phyloP scores from a whole-genome alignment of 176 grass and related monocot species.

The Pontederia paniculata region DNA sequence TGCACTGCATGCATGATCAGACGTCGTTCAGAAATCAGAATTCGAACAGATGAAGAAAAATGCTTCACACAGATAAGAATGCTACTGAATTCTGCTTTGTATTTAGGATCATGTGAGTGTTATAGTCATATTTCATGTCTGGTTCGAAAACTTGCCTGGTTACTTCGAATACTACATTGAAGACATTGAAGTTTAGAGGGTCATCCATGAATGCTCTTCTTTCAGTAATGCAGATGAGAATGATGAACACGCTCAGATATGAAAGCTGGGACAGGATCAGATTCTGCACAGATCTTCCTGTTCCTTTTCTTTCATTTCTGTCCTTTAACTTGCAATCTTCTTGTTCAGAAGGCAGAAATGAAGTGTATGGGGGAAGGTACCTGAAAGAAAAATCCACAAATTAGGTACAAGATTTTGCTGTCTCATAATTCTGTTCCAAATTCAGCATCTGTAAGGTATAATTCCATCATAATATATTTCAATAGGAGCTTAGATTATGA shows the following conservation, averaged over 20 bases:
- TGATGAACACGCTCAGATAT: constrained; percentile 45
- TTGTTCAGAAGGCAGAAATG: constrained; percentile 19
- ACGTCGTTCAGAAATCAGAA: not conserved
- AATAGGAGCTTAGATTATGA: too few relatives aligned
- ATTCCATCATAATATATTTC: too few relatives aligned
- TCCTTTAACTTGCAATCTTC: constrained; percentile 12
- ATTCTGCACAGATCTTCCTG: constrained; percentile 27
- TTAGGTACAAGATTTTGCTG: too few relatives aligned
- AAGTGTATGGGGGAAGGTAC: constrained; percentile 55
- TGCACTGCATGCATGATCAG: constrained; percentile 28
- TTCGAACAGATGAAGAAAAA: constrained; percentile 7
- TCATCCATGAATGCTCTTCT: constrained; percentile 24
- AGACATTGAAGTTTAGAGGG: constrained; percentile 73
- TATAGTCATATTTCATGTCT: too few relatives aligned
- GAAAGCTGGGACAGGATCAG: constrained; percentile 53
- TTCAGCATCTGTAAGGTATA: too few relatives aligned
- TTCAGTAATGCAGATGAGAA: constrained; percentile 60
- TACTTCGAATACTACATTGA: constrained; percentile 70
- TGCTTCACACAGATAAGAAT: constrained; percentile 2
- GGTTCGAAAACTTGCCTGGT: constrained; percentile 35
- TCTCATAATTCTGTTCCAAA: not conserved
- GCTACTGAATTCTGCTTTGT: not conserved
- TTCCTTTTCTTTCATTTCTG: constrained; percentile 19
- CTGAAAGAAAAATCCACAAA: constrained; percentile 13
- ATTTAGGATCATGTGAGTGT: too few relatives aligned